Percentiles rank a stretch among this genome's conserved stretches.
Conservation (phyloP, 2,329 filamentous ascomycete species). For the Colletotrichum sp. region DNA sequence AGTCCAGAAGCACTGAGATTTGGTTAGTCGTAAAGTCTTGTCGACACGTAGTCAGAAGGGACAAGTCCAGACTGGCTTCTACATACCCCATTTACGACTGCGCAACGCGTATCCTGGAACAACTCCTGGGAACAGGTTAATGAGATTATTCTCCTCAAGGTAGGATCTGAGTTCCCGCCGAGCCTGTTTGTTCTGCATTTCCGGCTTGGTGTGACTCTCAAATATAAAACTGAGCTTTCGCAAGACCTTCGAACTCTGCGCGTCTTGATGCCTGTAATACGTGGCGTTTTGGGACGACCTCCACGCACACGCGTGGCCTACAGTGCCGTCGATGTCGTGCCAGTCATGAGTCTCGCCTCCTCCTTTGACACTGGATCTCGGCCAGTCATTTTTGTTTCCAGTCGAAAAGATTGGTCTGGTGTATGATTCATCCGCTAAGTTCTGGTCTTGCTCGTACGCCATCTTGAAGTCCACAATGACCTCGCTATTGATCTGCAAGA, state of each 20-base stretch:
- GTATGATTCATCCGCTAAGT: background rate
- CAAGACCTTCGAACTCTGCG: background rate
- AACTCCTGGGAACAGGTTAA: constrained; percentile 24
- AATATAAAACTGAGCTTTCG: background rate
- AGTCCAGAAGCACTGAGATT: constrained; percentile 19
- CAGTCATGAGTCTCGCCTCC: background rate
- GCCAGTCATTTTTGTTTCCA: background rate
- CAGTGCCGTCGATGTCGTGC: background rate
- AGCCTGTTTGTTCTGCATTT: background rate
- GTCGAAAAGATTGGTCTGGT: background rate
- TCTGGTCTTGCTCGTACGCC: constrained; percentile 23
- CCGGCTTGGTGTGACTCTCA: background rate
- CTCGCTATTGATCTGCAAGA: constrained; percentile 28
- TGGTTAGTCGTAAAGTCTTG: background rate
- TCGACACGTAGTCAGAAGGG: background rate
- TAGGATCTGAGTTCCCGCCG: background rate
- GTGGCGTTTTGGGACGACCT: background rate
- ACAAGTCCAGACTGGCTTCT: background rate
- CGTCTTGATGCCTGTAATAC: background rate
- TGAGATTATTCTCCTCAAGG: constrained; percentile 21
- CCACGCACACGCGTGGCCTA: background rate
- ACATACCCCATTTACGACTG: constrained; percentile 32
- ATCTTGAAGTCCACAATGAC: constrained; percentile 33
- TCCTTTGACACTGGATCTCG: background rate
- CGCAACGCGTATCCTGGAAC: constrained; percentile 29